Evolutionary conservation across 106 monocot genomes (phyloP), one percentile per base, ranked within the genome.

Genomic region (Iris macrosiphon): DNA sequence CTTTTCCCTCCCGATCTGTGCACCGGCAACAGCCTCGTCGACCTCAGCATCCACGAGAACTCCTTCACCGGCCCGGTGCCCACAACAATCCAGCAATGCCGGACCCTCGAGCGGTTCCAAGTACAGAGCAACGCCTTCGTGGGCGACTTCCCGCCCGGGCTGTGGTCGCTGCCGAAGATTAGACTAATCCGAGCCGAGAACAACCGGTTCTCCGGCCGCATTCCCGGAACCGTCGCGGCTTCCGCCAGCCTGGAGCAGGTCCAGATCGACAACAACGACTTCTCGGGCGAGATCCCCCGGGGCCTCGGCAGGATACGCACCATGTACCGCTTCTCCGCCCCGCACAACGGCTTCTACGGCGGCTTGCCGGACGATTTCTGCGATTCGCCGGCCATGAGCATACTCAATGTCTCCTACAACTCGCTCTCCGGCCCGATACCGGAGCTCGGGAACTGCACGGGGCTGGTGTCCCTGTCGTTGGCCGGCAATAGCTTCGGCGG

Each of bases 241-340:
- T 25, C 55, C 5, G 57, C 76, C 5, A 53, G 21, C n/a, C 58
- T 87, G 3, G 87, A 87, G 57, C 87, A 82, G 43, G 71, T 87
- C 46, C 87, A 87, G 74, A 71, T 87, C 0, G 87, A 82, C 43
- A 72, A 79, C 68, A 87, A 87, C 51, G 68, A 61, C 61, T 79
- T 87, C 61, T 59, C 71, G 2, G 87, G 87, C 2, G 47, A 45
- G 42, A 78, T 87, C 50, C 82, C 87, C 5, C 63, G 13, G 14
- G 49, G 64, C 8, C 49, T 87, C 9, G 87, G 87, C 24, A 5
- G 31, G 39, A 65, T 82, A 11, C 59, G 42, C 7, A 69, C 77
- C 6, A 45, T 87, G 70, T 87, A 87, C 35, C 65, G 78, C 40
- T 79, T 87, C 62, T 82, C 87, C 17, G 82, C 82, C 1, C 82